Evolutionary conservation across 1,284 basidiomycete genomes (phyloP).

Genomic region (Ustilago shanxiensis): DNA sequence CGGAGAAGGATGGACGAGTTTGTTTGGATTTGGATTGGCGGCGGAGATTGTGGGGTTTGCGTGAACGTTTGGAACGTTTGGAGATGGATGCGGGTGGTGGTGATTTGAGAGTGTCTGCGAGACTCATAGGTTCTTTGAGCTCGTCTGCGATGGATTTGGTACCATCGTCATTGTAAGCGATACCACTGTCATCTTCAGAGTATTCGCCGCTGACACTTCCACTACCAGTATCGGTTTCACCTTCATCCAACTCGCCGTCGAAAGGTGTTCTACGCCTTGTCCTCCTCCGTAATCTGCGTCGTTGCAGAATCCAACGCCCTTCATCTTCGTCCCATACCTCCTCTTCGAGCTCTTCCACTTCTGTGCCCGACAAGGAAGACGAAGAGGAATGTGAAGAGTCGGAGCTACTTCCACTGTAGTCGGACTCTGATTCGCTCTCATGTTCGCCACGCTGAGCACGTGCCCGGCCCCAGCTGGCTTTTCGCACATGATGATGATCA

Average conservation of each 20-base stretch:
- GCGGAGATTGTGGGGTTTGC: not conserved
- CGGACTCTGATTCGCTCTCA: constrained; percentile 12
- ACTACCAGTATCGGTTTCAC: constrained; percentile 16
- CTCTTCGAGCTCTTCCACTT: constrained; percentile 35
- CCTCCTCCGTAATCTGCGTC: constrained; percentile 27
- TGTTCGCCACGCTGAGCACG: not conserved
- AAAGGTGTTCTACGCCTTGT: constrained; percentile 26
- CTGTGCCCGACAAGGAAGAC: constrained; percentile 17
- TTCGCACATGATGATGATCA: not conserved
- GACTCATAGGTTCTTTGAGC: constrained; percentile 27
- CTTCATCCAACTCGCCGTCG: constrained; percentile 14
- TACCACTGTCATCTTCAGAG: constrained; percentile 40
- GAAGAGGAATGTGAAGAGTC: constrained; percentile 9
- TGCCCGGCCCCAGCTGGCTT: constrained; percentile 33
- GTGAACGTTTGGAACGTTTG: not conserved
- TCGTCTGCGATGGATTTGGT: constrained; percentile 24
- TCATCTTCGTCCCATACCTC: constrained; percentile 44
- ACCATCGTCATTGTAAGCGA: constrained; percentile 38
- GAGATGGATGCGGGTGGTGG: not conserved
- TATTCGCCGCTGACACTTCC: constrained; percentile 16
- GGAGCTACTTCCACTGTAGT: constrained; percentile 12
- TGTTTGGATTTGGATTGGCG: not conserved
- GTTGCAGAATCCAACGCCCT: constrained; percentile 38
- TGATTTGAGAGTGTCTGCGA: constrained; percentile 38
- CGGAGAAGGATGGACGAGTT: not conserved